These are phyloP conservation scores for Penicillium silybi DNA, from an alignment of 495 filamentous ascomycete species.

Conservation along the genomic window DNA sequence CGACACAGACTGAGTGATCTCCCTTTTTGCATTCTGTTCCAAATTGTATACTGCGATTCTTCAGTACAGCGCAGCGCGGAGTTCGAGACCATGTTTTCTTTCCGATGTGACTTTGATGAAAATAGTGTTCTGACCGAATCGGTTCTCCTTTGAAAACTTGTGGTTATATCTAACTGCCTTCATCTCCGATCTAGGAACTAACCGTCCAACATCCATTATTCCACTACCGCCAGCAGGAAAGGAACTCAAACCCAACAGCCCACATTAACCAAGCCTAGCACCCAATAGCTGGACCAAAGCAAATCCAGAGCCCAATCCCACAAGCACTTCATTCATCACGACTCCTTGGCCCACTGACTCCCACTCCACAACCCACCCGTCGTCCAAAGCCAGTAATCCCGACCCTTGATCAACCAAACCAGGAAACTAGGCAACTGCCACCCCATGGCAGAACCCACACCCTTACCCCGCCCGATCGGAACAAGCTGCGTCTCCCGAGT, in stretches of 20 bases:
- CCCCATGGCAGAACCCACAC: constrained; percentile 55
- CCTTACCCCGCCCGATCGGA: constrained; percentile 50
- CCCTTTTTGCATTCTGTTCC: background rate
- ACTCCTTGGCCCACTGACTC: constrained; percentile 49
- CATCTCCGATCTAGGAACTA: constrained; percentile 10
- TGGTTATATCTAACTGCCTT: constrained; percentile 10
- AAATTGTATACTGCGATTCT: constrained; percentile 9
- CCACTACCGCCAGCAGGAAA: background rate
- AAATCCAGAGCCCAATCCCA: background rate
- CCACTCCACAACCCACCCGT: constrained; percentile 47
- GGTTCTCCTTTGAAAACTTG: background rate
- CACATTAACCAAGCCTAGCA: background rate
- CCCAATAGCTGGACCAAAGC: background rate
- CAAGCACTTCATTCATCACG: constrained; percentile 3
- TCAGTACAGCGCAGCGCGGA: constrained; percentile 9
- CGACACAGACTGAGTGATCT: background rate
- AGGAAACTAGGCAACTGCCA: constrained; percentile 49
- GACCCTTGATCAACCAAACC: constrained; percentile 58
- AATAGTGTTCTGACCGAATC: constrained; percentile 10
- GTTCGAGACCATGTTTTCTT: constrained; percentile 4
- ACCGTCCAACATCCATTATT: background rate
- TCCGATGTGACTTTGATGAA: constrained; percentile 5
- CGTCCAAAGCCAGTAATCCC: constrained; percentile 57
- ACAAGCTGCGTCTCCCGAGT: constrained; percentile 46
- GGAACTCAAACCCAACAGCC: background rate